These are phyloP conservation scores for Acanthamoeba healyi DNA, from an alignment of 208 protist genomes.

Conservation along the genomic window DNA sequence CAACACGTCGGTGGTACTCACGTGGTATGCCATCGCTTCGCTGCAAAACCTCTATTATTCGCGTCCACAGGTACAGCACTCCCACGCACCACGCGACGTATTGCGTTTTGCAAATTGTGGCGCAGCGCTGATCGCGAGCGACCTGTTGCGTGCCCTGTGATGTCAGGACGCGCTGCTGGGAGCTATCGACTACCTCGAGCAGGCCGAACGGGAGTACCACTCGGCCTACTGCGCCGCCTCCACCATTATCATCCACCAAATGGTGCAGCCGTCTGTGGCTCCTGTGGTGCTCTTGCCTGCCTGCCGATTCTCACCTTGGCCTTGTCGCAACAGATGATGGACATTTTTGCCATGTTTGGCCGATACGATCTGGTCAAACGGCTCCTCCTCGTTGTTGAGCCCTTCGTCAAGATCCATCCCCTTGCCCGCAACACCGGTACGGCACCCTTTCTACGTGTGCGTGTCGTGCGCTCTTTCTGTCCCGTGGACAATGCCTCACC, in stretches of 20 bases:
- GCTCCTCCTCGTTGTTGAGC: neutral
- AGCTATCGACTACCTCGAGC: neutral
- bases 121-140: no score
- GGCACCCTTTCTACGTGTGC: neutral
- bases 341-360: neutral
- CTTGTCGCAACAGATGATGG: neutral
- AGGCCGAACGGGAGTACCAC: neutral
- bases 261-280: no score
- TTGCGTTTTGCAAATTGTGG: no score
- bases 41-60: neutral
- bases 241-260: neutral
- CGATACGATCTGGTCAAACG: neutral
- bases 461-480: no score
- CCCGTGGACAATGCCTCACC: no score
- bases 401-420: neutral
- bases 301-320: no score
- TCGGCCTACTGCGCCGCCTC: conserved; percentile 18
- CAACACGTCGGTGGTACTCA: neutral
- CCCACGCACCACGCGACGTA: no score
- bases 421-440: neutral
- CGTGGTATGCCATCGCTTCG: neutral
- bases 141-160: no score
- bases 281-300: no score
- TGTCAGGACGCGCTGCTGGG: neutral
- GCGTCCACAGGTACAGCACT: neutral